Percentiles rank a stretch among this genome's conserved stretches.
Conservation (phyloP, 805 yeast species). For the Saccharomycopsis fibuligera region DNA sequence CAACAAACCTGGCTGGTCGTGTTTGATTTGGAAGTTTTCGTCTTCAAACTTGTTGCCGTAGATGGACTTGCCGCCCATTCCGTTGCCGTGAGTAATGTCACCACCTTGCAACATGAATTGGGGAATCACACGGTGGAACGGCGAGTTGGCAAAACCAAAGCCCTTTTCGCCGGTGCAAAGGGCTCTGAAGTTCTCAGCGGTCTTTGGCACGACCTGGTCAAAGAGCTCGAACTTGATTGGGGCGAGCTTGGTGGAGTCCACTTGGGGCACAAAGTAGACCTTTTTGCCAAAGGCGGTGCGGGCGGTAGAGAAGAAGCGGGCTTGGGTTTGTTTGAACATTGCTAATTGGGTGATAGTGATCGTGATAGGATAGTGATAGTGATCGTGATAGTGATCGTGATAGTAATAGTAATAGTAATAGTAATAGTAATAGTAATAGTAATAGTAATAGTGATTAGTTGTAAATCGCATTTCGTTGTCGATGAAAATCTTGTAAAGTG, state of each 20-base stretch:
- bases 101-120: conserved; percentile 94
- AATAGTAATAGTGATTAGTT: no score
- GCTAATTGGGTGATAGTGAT: not conserved
- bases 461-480: no score
- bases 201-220: conserved; percentile 72
- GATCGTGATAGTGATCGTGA: not conserved
- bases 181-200: conserved; percentile 85
- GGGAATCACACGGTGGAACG: conserved; percentile 89
- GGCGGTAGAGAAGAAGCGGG: conserved; percentile 12
- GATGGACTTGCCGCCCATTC: conserved; percentile 78
- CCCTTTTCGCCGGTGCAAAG: conserved; percentile 88
- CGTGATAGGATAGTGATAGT: not conserved
- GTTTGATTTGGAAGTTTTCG: conserved; percentile 72
- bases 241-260: conserved; percentile 59
- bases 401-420: not conserved
- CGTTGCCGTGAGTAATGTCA: conserved; percentile 67
- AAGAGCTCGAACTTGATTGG: conserved; percentile 72
- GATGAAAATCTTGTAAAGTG: no score
- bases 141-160: conserved; percentile 68
- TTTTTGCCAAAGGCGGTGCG: conserved; percentile 16
- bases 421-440: not conserved
- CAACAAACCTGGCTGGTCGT: conserved; percentile 77
- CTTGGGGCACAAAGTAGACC: conserved; percentile 16
- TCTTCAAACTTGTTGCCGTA: conserved; percentile 86
- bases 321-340: not conserved